Conservation (phyloP, 179 eudicot species). For the Silene coronaria region DNA sequence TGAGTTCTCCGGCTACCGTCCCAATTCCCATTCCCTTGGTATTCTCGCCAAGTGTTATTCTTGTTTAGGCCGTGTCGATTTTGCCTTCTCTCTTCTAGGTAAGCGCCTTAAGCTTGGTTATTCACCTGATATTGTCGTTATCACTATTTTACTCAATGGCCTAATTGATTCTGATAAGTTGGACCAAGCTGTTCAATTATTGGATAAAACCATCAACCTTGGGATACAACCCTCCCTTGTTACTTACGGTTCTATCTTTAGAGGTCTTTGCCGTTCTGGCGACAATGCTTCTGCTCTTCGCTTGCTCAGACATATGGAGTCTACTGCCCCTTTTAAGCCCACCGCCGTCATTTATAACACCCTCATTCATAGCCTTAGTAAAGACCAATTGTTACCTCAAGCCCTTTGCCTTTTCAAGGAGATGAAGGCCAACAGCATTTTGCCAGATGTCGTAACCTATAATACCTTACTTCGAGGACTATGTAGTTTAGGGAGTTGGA, state of each 20-base stretch:
- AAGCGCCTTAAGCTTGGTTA: not conserved
- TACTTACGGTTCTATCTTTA: not conserved
- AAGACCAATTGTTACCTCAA: not conserved
- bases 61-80: no score
- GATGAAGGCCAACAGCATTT: not conserved
- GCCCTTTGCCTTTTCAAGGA: not conserved
- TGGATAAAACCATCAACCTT: not conserved
- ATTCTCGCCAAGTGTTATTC: not conserved
- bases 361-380: not conserved
- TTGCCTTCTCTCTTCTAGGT: not conserved
- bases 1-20: not conserved
- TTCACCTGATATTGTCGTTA: not conserved
- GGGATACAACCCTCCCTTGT: not conserved
- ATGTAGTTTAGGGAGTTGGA: not conserved
- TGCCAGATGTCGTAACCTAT: not conserved
- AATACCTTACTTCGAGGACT: not conserved
- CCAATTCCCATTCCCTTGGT: not conserved
- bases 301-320: not conserved
- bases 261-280: not conserved
- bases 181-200: not conserved
- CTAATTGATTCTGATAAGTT: not conserved
- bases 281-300: not conserved
- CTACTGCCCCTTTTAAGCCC: not conserved
- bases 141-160: not conserved
- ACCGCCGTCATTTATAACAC: not conserved